Percentiles rank a stretch among this genome's conserved stretches.
Conservation (phyloP, 2,329 filamentous ascomycete species). For the Colletotrichum costaricense region DNA sequence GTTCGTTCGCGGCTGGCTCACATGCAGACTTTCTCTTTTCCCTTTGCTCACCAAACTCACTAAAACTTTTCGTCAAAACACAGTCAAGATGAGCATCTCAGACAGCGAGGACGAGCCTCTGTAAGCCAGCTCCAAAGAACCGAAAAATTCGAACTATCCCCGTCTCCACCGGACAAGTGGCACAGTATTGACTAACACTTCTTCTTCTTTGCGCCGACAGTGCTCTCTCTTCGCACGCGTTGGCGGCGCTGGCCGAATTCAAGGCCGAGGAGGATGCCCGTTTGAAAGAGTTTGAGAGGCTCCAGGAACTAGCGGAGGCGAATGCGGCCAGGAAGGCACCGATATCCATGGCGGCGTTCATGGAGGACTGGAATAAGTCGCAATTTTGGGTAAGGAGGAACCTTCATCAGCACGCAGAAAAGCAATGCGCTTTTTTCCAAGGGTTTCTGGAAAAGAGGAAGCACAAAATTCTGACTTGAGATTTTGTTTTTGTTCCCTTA, state of each 20-base stretch:
- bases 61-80: too few relatives aligned
- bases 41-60: too few relatives aligned
- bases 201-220: constrained; percentile 47
- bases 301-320: constrained; percentile 71
- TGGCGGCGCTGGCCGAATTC: constrained; percentile 79
- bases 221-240: constrained; percentile 72
- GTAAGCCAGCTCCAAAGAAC: constrained; percentile 46
- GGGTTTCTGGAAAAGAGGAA: too few relatives aligned
- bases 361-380: constrained; percentile 84
- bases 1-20: not conserved
- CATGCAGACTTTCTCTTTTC: too few relatives aligned
- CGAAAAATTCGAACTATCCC: not conserved
- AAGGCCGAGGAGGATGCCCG: constrained; percentile 77
- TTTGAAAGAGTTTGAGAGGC: constrained; percentile 73
- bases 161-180: not conserved
- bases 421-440: too few relatives aligned
- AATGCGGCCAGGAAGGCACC: constrained; percentile 36
- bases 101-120: constrained; percentile 61
- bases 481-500: constrained; percentile 41
- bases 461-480: too few relatives aligned
- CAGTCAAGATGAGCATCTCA: constrained; percentile 9
- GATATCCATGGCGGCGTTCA: constrained; percentile 74
- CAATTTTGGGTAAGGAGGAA: constrained; percentile 78
- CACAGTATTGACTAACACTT: not conserved
- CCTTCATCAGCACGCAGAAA: too few relatives aligned